Conservation (phyloP, 2,329 filamentous ascomycete species). For the Ambrosiella beaveri region DNA sequence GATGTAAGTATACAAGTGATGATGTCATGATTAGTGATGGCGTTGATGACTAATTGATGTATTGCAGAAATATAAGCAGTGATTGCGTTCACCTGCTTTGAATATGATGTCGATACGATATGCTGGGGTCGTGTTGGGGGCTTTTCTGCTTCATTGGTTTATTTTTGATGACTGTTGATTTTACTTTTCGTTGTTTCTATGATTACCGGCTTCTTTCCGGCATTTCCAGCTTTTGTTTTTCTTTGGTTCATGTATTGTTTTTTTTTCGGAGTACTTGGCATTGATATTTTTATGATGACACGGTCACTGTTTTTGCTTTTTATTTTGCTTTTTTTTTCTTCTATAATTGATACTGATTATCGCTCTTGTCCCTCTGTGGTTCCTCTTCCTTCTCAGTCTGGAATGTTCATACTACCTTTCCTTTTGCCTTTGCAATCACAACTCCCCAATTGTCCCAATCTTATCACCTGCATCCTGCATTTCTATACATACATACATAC, state of each 20-base stretch:
- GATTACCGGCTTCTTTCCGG: background rate
- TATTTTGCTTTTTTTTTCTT: background rate
- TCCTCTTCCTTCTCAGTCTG: background rate
- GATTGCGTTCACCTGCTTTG: background rate
- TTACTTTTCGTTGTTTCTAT: background rate
- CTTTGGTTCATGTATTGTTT: background rate
- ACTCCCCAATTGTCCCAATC: background rate
- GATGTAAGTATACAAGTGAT: conserved; percentile 34
- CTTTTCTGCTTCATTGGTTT: background rate
- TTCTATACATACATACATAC: too few species aligned
- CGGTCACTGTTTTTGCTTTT: background rate
- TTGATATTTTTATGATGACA: background rate
- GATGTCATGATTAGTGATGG: background rate
- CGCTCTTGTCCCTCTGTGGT: background rate
- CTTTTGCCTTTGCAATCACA: background rate
- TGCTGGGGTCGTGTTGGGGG: background rate
- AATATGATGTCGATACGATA: background rate
- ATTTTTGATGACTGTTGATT: background rate
- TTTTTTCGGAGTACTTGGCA: background rate
- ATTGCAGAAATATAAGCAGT: background rate
- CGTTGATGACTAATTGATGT: background rate
- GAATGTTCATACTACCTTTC: background rate
- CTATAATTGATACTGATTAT: background rate
- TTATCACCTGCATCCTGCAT: background rate
- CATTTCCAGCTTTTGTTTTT: background rate